Conservation (phyloP, 331 rosid genomes). For the Pyracantha coccinea region DNA sequence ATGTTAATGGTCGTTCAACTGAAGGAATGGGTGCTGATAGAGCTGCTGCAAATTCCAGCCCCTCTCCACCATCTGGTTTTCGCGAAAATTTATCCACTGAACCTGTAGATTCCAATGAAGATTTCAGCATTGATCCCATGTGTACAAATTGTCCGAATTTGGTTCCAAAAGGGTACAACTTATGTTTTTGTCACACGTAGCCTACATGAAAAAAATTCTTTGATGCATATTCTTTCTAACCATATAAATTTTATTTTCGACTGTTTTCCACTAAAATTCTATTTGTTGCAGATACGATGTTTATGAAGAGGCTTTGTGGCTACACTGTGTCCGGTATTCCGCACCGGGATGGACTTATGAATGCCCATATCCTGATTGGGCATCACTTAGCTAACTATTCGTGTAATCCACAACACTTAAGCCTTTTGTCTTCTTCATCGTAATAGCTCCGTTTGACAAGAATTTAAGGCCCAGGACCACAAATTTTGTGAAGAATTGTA, state of each 20-base stretch:
- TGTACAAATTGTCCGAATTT: constrained; percentile 96
- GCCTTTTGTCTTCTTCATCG: not conserved
- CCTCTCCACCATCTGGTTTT: constrained; percentile 27
- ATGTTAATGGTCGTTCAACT: constrained; percentile 35
- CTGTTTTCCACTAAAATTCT: not conserved
- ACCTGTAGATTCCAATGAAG: constrained; percentile 36
- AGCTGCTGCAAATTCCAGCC: constrained; percentile 36
- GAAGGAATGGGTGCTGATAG: constrained; percentile 55
- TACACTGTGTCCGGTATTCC: constrained; percentile 68
- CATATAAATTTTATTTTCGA: not conserved
- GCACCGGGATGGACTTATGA: constrained; percentile 92
- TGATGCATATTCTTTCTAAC: not conserved
- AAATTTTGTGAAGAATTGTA: not conserved
- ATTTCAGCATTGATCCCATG: constrained; percentile 74
- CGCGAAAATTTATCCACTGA: constrained; percentile 27
- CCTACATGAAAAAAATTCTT: not conserved
- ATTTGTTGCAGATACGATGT: constrained; percentile 50
- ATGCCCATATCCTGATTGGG: constrained; percentile 92
- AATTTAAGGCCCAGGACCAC: not conserved
- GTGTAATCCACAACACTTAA: not conserved
- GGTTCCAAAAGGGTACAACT: constrained; percentile 79
- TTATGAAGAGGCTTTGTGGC: constrained; percentile 78
- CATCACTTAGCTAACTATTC: constrained; percentile 29
- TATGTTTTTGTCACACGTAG: not conserved
- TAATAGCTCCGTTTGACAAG: not conserved